Evolutionary conservation across 257 asterid genomes (phyloP), one percentile per base, ranked within the genome.

Genomic region (Buddleja alternifolia): DNA sequence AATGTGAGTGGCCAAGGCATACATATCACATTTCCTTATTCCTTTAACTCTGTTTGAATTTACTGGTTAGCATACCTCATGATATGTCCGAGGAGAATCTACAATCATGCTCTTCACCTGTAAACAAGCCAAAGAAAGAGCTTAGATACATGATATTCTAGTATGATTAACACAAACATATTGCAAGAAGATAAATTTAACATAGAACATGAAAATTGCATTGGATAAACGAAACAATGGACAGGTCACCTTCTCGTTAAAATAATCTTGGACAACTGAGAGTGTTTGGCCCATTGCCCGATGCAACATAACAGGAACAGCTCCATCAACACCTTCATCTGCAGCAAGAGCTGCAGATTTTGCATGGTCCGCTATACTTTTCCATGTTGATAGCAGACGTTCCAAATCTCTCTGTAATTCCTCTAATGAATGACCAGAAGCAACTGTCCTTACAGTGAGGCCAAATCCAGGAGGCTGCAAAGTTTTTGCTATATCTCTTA

Each of bases 331-430:
- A 47, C 97, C 97, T 89, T 91, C 99, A 67, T 91, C 93, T 47
- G 97, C 96, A 73, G 97, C 99, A 78, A 94, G 99, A 74, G 97
- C 91, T 11, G 97, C 90, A 70, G 96, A 91, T 75, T 80, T 89
- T 60, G 97, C 99, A 78, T 94, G 89, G 73, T 89, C 99, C 73
- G 77, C 76, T 64, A 89, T 87, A 73, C 82, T 77, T 81, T 89
- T 91, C 99, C 97, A 94, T 20, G 93, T 94, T 61, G 82, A 82
- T 69, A 89, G 83, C 55, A 91, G 86, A 52, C 92, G 86, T 72
- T 91, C 96, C 81, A 94, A 82, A 77, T 94, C 97, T 82, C 85
- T 86, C 81, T 84, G 88, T 85, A 94, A 77, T 72, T 94, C 99
- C 75, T 82, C 96, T 60, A 86, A 47, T 36, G 97, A 76, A 82